Conservation (phyloP, 345 rosid genomes). For the Populus simonii region DNA sequence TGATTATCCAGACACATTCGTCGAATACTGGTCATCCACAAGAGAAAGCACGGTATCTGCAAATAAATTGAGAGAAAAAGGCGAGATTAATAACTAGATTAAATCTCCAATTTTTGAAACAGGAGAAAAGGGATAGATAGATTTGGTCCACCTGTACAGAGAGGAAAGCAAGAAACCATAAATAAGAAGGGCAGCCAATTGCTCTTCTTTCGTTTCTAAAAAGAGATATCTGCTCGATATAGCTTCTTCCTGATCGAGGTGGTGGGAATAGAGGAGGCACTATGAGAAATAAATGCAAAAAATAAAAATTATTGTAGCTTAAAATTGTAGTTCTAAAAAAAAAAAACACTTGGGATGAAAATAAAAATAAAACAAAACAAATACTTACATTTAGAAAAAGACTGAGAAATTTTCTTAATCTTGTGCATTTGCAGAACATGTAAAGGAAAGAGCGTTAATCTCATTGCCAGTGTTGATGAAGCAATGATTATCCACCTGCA, state of each 20-base stretch:
- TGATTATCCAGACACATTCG: conserved; percentile 78
- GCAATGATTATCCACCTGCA: conserved; percentile 83
- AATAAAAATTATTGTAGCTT: not conserved
- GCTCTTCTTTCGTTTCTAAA: conserved; percentile 53
- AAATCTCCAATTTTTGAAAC: not conserved
- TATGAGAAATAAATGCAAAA: conserved; percentile 23
- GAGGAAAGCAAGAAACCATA: conserved; percentile 67
- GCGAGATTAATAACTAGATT: not conserved
- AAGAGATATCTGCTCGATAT: conserved; percentile 49
- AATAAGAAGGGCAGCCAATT: conserved; percentile 71
- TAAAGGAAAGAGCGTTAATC: conserved; percentile 60
- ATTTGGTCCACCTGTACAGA: conserved; percentile 53
- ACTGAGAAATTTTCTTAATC: conserved; percentile 46
- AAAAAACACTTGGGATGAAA: not conserved
- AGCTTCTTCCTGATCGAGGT: conserved; percentile 73
- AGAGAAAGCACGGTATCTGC: conserved; percentile 81
- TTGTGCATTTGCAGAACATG: conserved; percentile 65
- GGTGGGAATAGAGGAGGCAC: conserved; percentile 91
- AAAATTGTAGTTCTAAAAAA: too few species aligned
- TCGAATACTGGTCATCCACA: conserved; percentile 74
- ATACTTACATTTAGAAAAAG: conserved; percentile 60
- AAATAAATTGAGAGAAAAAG: conserved; percentile 11
- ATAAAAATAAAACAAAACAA: not conserved
- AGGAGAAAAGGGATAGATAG: not conserved
- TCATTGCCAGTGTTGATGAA: conserved; percentile 69